Conservation (phyloP, 2,329 filamentous ascomycete genomes). For the Catunica adiposa region DNA sequence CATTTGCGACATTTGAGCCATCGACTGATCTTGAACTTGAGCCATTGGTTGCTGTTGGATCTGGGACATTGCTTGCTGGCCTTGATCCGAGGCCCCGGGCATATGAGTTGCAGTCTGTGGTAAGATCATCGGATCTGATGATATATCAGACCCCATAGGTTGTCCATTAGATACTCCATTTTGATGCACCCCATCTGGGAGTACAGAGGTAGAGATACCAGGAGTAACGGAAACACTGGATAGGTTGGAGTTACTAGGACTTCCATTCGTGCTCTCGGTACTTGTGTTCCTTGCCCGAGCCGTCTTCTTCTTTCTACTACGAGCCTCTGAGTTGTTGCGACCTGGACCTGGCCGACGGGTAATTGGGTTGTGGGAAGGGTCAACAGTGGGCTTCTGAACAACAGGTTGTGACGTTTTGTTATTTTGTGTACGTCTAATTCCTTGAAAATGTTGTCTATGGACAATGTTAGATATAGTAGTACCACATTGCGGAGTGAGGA, state of each 20-base stretch:
- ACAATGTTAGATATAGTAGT: not conserved
- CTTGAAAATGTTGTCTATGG: conserved; percentile 45
- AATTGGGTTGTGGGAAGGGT: conserved; percentile 41
- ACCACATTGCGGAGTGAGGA: not conserved
- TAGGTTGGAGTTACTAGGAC: too few species aligned
- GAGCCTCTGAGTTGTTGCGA: conserved; percentile 20
- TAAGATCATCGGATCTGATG: not conserved
- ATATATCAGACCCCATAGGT: conserved; percentile 6
- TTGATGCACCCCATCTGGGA: too few species aligned
- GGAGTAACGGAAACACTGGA: too few species aligned
- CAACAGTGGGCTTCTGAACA: conserved; percentile 16
- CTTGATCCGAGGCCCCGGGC: too few species aligned
- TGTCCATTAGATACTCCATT: too few species aligned
- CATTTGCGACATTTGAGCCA: too few species aligned
- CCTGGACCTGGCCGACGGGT: conserved; percentile 43
- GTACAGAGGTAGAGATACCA: too few species aligned
- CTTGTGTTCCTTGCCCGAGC: not conserved
- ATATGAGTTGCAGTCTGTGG: too few species aligned
- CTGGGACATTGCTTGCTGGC: too few species aligned
- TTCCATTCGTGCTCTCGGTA: too few species aligned
- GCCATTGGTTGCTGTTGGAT: too few species aligned
- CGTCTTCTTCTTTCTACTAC: conserved; percentile 32
- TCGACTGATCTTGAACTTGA: too few species aligned
- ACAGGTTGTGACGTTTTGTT: conserved; percentile 21
- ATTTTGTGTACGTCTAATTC: conserved; percentile 39